These are phyloP conservation scores for Aspergillus sp. DNA, from an alignment of 2,329 filamentous ascomycete species.

Conservation along the genomic window DNA sequence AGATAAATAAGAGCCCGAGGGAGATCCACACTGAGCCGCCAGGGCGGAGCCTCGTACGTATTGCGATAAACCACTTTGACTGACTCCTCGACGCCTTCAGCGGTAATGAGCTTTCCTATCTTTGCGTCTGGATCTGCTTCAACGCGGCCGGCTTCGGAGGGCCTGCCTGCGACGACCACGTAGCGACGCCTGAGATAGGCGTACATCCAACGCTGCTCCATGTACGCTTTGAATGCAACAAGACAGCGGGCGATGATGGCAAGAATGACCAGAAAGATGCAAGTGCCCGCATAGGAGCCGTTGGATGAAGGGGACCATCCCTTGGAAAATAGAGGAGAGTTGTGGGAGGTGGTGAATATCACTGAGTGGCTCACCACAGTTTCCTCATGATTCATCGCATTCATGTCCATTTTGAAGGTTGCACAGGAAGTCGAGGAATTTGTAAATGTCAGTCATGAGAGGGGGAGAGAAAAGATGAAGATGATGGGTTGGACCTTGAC, in stretches of 20 bases:
- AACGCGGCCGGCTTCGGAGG: slow-evolving; percentile 59
- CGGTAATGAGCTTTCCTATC: slow-evolving; percentile 64
- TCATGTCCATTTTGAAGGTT: slow-evolving; percentile 13
- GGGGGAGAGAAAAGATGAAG: no score
- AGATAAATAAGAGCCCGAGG: slow-evolving; percentile 70
- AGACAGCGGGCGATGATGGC: slow-evolving; percentile 68
- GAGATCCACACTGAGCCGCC: slow-evolving; percentile 78
- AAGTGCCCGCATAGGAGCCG: slow-evolving; percentile 80
- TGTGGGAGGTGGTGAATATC: slow-evolving; percentile 56
- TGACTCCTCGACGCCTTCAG: slow-evolving; percentile 77
- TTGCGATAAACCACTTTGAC: slow-evolving; percentile 70
- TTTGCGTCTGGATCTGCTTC: slow-evolving; percentile 62
- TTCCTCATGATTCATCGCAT: no score
- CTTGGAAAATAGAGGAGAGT: slow-evolving; percentile 64
- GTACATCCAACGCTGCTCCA: slow-evolving; percentile 67
- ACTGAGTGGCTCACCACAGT: slow-evolving; percentile 19
- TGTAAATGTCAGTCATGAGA: no score
- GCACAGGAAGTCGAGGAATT: no score
- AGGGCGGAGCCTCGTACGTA: slow-evolving; percentile 59
- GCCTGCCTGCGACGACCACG: slow-evolving; percentile 68
- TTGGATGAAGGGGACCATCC: slow-evolving; percentile 71
- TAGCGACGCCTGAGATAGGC: slow-evolving; percentile 73
- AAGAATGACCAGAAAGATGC: slow-evolving; percentile 84
- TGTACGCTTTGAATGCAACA: slow-evolving; percentile 64
- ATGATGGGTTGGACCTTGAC: no score